Base-by-base conservation (phyloP, 768 basidiomycete species). In the Lactifluus hygrophoroides region DNA sequence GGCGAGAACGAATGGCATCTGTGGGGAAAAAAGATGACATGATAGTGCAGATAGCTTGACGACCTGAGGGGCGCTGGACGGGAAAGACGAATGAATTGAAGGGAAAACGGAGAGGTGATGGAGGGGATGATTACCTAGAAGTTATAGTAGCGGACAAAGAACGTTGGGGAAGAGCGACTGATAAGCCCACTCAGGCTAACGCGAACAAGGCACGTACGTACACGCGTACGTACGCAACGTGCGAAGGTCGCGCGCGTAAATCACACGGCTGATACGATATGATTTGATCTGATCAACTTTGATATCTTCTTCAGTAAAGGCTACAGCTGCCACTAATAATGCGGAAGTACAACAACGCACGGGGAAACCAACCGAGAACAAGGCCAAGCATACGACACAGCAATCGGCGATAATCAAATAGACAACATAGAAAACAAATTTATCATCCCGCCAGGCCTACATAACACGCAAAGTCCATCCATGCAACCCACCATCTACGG, bases 381-480 rank as follows among this genome's bases (percentile, higher is more conserved):
- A 35, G 42, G n/a, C 44, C 14, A 37, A 44, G 45, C 54, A 51
- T 34, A 56, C 34, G 49, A 48, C 32, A 45, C 42, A 51, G 58
- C 53, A 30, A 55, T 37, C 42, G 38, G 16, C 37, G 43, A 49
- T 46, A 51, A 52, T 52, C 51, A 56, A n/a, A 51, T 32, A 43
- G 37, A 45, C 48, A 52, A 38, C 28, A 57, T 37, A 46, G 16
- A 54, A 57, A 35, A 50, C 45, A 51, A 51, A 42, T 32, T 55
- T 25, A 55, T 54, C 43, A 51, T 56, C 54, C 44, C 2, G 5
- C 40, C 23, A 23, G n/a, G 21, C 51, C 75, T 79, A 91, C 78
- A 90, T 80, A 57, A 90, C 86, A 70, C 87, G 79, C 62, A 90
- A 71, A 68, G 86, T 86, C 89, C 89, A 91, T 50, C 84, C 85